phyloP scores from a whole-genome alignment of 306 rosid species.

The Glycine soja region DNA sequence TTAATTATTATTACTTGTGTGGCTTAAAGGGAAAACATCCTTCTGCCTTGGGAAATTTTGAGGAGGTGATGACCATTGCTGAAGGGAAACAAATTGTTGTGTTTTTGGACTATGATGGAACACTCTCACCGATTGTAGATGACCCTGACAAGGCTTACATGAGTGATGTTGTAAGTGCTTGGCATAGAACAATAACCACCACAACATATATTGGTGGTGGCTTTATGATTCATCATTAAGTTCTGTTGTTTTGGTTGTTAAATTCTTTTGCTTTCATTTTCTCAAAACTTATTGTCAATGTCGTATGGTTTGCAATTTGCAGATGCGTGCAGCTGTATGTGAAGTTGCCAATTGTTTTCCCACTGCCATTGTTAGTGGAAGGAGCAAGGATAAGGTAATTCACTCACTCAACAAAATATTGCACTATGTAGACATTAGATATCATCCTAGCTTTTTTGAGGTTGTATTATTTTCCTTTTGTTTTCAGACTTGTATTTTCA shows the following conservation, averaged over 20 bases:
- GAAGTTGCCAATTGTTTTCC: conserved; percentile 57
- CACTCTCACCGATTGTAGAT: conserved; percentile 60
- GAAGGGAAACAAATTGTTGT: conserved; percentile 57
- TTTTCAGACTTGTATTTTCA: not conserved
- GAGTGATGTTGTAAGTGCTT: conserved; percentile 53
- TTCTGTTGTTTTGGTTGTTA: not conserved
- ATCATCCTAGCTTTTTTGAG: not conserved
- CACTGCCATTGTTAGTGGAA: conserved; percentile 68
- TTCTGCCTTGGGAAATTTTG: conserved; percentile 57
- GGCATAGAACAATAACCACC: conserved; percentile 5
- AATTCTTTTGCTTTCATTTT: conserved; percentile 22
- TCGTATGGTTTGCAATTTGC: not conserved
- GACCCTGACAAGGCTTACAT: conserved; percentile 65
- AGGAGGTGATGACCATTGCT: conserved; percentile 57
- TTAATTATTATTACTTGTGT: not conserved
- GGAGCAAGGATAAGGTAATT: conserved; percentile 60
- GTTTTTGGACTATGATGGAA: conserved; percentile 75
- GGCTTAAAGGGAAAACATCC: conserved; percentile 59
- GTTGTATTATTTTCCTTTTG: not conserved
- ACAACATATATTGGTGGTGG: conserved; percentile 4
- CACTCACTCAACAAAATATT: conserved; percentile 2
- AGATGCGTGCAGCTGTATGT: conserved; percentile 63
- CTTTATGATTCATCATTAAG: not conserved
- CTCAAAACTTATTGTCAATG: conserved; percentile 13
- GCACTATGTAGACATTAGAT: not conserved